Conservation (phyloP, 805 yeast species). For the Spathaspora passalidarum region DNA sequence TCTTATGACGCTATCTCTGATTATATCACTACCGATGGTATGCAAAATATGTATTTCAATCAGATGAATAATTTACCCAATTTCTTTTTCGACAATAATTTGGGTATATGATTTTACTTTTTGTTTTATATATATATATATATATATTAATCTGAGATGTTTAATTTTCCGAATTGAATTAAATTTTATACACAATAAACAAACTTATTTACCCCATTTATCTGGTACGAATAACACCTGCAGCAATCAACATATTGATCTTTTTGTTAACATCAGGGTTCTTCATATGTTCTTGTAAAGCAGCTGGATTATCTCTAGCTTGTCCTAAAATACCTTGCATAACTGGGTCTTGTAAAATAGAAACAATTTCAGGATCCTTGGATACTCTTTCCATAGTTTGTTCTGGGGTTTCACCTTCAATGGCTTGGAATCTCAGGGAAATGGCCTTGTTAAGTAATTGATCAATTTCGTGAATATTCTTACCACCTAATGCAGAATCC, state of each 20-base stretch:
- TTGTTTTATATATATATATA: neutral
- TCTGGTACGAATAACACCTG: slow-evolving; percentile 94
- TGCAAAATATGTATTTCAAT: slow-evolving; percentile 18
- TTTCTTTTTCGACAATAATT: slow-evolving; percentile 35
- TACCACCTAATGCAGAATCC: slow-evolving; percentile 64
- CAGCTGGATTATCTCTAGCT: slow-evolving; percentile 94
- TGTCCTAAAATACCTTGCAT: slow-evolving; percentile 94
- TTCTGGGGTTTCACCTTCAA: slow-evolving; percentile 89
- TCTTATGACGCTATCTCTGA: slow-evolving; percentile 12
- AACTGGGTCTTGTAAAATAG: slow-evolving; percentile 88
- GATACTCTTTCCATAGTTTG: slow-evolving; percentile 88
- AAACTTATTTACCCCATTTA: slow-evolving; percentile 18
- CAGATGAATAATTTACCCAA: slow-evolving; percentile 33
- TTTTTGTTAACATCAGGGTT: slow-evolving; percentile 90
- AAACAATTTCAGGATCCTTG: slow-evolving; percentile 90
- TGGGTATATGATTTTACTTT: slow-evolving; percentile 16
- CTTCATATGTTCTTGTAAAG: slow-evolving; percentile 95
- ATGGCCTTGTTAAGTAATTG: slow-evolving; percentile 75
- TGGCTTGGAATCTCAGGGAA: slow-evolving; percentile 74
- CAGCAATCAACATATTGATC: slow-evolving; percentile 86
- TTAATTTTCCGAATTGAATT: no score
- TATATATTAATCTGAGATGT: no score
- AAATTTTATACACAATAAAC: no score
- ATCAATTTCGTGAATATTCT: slow-evolving; percentile 73
- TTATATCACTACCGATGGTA: slow-evolving; percentile 20